Conservation (phyloP, 768 basidiomycete species). For the Rickenella mellea region DNA sequence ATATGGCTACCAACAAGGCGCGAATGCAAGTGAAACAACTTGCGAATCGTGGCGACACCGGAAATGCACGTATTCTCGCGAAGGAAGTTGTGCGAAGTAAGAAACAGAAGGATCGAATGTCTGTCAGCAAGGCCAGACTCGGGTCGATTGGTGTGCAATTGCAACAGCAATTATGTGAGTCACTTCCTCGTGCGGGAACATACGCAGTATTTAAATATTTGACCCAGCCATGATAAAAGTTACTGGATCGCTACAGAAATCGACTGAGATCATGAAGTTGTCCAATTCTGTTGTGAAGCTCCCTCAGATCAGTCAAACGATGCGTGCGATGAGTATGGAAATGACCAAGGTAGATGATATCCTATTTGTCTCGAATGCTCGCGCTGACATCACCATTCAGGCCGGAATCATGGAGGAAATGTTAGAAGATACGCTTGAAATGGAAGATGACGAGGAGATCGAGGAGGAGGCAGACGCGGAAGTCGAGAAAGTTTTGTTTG, state of each 20-base stretch:
- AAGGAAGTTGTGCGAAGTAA: constrained; percentile 90
- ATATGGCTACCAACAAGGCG: constrained; percentile 72
- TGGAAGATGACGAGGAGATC: constrained; percentile 90
- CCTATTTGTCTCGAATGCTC: constrained; percentile 3
- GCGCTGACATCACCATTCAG: constrained; percentile 29
- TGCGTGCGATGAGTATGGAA: constrained; percentile 99
- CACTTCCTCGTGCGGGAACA: not conserved
- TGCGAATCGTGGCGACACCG: constrained; percentile 84
- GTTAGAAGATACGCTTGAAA: constrained; percentile 86
- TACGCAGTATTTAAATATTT: not conserved
- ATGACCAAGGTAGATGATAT: constrained; percentile 80
- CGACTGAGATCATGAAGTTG: constrained; percentile 97
- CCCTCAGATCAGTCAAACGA: constrained; percentile 84
- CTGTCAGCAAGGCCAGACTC: constrained; percentile 86
- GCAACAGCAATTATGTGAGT: constrained; percentile 82
- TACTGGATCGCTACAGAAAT: constrained; percentile 95
- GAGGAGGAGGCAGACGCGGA: constrained; percentile 97
- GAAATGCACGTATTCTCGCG: constrained; percentile 87
- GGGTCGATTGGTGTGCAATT: constrained; percentile 87
- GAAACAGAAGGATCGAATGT: constrained; percentile 88
- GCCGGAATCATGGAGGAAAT: constrained; percentile 98
- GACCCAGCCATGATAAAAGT: constrained; percentile 86
- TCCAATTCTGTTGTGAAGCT: constrained; percentile 89
- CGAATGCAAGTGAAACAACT: constrained; percentile 77
- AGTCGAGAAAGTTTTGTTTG: constrained; percentile 92